Evolutionary conservation across 169 alveolate species (phyloP), one percentile per base, ranked within the genome.

Genomic region (Plasmodium fragile): DNA sequence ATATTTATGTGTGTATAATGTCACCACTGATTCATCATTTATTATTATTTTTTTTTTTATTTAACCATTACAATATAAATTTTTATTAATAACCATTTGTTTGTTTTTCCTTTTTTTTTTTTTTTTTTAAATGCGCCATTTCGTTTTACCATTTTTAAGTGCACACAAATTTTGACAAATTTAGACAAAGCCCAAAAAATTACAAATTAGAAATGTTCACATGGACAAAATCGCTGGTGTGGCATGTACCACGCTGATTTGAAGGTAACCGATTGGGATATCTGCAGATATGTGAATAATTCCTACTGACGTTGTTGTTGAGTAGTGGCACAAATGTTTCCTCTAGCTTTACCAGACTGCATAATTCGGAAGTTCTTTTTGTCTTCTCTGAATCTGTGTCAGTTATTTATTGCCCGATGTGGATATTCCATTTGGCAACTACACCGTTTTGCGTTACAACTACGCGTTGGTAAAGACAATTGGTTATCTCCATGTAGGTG

Each of bases 51-150:
- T 6, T 41, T 65, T 69, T 45, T 45, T 45, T 49, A 49, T 49
- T 49, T 49, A 49, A 53, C 28, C 71, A 25, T 82, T 52, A 28
- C 49, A 30, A 59, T 22, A 32, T 55, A 82, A 82, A 82, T 34
- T 59, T 55, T 82, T 82, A 53, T 59, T 22, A 82, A 82, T 52
- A 10, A 16, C 59, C 59, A 49, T 49, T 82, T 82, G 80, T 82
- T 82, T 55, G 43, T 82, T 55, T 82, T 28, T 59, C 71, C 71
- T 28, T 82, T 82, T 82, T 28, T 25, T 25, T 81, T 52, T 81
- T 25, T 8, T 25, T 28, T 82, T 55, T 82, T 28, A 32, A 28
- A 55, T 53, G 81, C 28, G 41, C 65, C 45, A 55, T 16, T 36
- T 82, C 22, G 71, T 28, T 22, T 82, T 82, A 82, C 39, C 78